These are phyloP conservation scores for Nelumbo lutea DNA, from an alignment of 164 flowering plant genomes.

Conservation along the genomic window DNA sequence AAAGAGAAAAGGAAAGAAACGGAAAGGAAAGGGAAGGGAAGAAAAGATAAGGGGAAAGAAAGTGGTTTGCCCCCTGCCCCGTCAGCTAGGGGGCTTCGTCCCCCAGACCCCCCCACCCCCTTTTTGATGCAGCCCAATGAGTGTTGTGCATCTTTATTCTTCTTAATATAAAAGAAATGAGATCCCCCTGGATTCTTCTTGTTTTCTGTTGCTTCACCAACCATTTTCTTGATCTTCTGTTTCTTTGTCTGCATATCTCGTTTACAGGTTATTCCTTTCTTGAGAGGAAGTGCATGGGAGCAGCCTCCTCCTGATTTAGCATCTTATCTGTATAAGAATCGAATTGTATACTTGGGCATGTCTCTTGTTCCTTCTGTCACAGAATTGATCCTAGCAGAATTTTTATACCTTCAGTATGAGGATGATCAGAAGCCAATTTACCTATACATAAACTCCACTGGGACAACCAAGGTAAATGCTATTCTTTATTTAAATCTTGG, in stretches of 20 bases:
- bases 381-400: conserved; percentile 82
- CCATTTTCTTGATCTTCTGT: too few species aligned
- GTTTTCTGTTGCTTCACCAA: too few species aligned
- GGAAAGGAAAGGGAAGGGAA: too few species aligned
- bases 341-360: conserved; percentile 94
- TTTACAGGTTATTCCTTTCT: conserved; percentile 80
- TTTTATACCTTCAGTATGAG: conserved; percentile 78
- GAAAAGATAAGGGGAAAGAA: too few species aligned
- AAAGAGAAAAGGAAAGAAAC: too few species aligned
- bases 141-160: too few species aligned
- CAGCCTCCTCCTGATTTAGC: conserved; percentile 96
- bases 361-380: conserved; percentile 83
- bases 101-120: too few species aligned
- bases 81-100: too few species aligned
- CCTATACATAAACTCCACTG: conserved; percentile 88
- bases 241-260: background rate
- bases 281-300: conserved; percentile 79
- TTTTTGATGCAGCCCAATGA: too few species aligned
- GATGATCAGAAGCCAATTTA: conserved; percentile 82
- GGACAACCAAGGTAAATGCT: conserved; percentile 69
- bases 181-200: too few species aligned
- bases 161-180: too few species aligned
- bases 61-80: too few species aligned
- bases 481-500: background rate
- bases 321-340: conserved; percentile 73